Evolutionary conservation across 2,329 filamentous ascomycete species (phyloP).

Genomic region (Myriosclerotinia scirpicola): DNA sequence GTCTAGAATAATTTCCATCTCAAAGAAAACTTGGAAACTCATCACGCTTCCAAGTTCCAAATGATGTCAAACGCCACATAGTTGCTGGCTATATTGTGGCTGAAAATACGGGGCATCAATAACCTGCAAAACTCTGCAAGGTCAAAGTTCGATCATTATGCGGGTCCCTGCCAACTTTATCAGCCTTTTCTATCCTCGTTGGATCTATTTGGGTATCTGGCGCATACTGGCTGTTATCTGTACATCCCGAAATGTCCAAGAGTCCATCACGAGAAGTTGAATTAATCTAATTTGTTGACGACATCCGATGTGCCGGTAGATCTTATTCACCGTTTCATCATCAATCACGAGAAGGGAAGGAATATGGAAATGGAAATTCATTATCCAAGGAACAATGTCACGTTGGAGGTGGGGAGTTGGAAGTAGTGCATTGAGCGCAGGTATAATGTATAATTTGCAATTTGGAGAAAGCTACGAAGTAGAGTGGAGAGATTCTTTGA

Average conservation of each 20-base stretch:
- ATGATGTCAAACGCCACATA: slow-evolving; percentile 16
- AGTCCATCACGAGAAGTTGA: neutral
- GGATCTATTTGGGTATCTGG: slow-evolving; percentile 2
- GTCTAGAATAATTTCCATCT: too few relatives aligned
- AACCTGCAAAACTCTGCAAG: neutral
- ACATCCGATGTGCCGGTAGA: neutral
- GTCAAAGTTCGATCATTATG: slow-evolving; percentile 5
- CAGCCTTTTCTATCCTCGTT: neutral
- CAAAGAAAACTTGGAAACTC: slow-evolving; percentile 8
- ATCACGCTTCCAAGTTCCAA: neutral
- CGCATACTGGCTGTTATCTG: neutral
- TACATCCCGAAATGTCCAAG: neutral
- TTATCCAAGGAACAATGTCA: neutral
- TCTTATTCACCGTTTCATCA: slow-evolving; percentile 10
- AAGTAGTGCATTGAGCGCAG: neutral
- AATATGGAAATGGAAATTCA: neutral
- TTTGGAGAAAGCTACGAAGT: neutral
- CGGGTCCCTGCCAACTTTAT: slow-evolving; percentile 18
- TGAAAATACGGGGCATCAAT: neutral
- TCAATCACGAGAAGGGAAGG: neutral
- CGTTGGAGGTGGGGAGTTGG: neutral
- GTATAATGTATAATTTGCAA: neutral
- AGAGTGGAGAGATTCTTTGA: slow-evolving; percentile 3
- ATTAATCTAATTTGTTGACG: neutral
- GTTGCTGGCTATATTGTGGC: neutral